A percentile compares a stretch with the other conserved stretches of the same genome.
phyloP scores from a whole-genome alignment of 164 flowering plant species.

The Stephania japonica region DNA sequence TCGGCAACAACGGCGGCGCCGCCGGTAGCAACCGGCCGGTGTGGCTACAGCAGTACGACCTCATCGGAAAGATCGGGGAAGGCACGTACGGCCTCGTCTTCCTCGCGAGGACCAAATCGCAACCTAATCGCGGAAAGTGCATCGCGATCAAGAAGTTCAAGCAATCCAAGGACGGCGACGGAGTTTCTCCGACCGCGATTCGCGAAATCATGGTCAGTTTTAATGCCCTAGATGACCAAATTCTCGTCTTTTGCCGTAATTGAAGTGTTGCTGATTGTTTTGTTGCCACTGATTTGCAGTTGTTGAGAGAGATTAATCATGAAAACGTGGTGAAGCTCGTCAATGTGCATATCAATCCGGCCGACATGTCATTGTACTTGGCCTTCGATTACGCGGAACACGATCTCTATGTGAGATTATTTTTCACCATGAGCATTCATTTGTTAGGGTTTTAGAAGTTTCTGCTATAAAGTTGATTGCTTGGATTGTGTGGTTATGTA shows the following conservation, averaged over 20 bases:
- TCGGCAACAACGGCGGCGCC: not conserved
- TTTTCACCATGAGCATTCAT: too few species aligned
- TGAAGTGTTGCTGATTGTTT: not conserved
- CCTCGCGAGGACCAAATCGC: conserved; percentile 66
- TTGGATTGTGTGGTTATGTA: not conserved
- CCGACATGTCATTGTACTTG: conserved; percentile 91
- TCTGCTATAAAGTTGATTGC: too few species aligned
- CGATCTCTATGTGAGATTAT: conserved; percentile 82
- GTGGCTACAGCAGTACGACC: conserved; percentile 95
- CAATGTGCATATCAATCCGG: conserved; percentile 90
- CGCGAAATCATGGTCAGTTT: conserved; percentile 82
- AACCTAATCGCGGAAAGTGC: conserved; percentile 61
- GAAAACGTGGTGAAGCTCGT: conserved; percentile 98
- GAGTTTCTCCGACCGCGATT: conserved; percentile 98
- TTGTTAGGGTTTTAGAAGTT: too few species aligned
- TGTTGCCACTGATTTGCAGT: conserved; percentile 30
- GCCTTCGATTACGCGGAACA: conserved; percentile 98
- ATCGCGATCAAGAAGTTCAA: conserved; percentile 98
- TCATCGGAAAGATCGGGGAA: conserved; percentile 96
- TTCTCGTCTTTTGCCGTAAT: not conserved
- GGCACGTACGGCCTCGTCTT: conserved; percentile 98
- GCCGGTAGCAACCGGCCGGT: conserved; percentile 51
- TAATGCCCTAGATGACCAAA: not conserved
- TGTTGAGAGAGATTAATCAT: conserved; percentile 85
- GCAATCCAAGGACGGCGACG: conserved; percentile 98